Percentiles rank a stretch among this genome's conserved stretches.
These are phyloP conservation scores for Ascodesmis nigricans DNA, from an alignment of 495 filamentous ascomycete species.

Conservation along the genomic window DNA sequence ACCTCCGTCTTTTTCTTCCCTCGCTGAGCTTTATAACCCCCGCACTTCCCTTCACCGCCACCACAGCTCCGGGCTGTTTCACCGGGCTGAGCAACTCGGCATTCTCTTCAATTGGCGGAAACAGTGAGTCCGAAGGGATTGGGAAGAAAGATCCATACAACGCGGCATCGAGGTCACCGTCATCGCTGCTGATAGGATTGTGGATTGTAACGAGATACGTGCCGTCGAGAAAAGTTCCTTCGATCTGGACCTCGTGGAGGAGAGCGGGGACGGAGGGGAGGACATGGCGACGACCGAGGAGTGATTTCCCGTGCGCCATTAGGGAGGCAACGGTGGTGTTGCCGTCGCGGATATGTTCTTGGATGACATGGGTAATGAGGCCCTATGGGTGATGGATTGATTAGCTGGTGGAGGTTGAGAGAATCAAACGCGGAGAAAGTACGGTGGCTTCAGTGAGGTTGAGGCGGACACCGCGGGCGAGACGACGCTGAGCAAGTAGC, in stretches of 20 bases:
- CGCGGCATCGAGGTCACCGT: conserved; percentile 67
- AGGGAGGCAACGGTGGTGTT: conserved; percentile 76
- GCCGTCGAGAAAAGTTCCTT: conserved; percentile 77
- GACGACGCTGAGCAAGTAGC: conserved; percentile 64
- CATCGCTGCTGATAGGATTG: conserved; percentile 65
- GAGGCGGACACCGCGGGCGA: conserved; percentile 69
- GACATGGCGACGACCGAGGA: conserved; percentile 90
- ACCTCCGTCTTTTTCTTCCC: conserved; percentile 45
- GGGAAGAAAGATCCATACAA: conserved; percentile 88
- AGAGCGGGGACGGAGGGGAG: conserved; percentile 56
- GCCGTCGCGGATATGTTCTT: conserved; percentile 96
- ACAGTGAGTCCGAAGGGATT: conserved; percentile 41
- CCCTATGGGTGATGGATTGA: conserved; percentile 32
- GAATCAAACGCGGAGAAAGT: no score
- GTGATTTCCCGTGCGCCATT: conserved; percentile 72
- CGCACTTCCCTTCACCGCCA: conserved; percentile 40
- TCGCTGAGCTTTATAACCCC: conserved; percentile 41
- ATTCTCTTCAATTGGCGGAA: conserved; percentile 28
- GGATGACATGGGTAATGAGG: conserved; percentile 71
- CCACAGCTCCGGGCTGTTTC: conserved; percentile 32
- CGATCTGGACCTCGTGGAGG: conserved; percentile 68
- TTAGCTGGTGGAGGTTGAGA: background rate
- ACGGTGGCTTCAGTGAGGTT: conserved; percentile 85
- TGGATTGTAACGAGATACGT: conserved; percentile 94
- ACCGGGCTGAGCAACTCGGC: conserved; percentile 1